Conservation (phyloP, 257 asterid species). For the Solanum pimpinellifolium region DNA sequence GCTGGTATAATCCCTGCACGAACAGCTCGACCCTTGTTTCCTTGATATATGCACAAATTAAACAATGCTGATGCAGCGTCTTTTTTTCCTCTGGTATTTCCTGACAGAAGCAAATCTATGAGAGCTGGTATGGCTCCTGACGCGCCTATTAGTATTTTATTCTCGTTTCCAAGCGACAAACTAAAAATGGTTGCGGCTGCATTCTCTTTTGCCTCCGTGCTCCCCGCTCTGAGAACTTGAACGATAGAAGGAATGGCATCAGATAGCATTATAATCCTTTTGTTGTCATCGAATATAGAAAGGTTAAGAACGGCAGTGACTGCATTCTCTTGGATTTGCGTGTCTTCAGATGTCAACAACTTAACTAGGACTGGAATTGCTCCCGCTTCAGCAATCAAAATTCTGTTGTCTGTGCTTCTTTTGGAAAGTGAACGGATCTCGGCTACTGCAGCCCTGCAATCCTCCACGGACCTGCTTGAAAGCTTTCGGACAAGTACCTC, state of each 20-base stretch:
- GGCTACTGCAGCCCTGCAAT: constrained; percentile 60
- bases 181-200: constrained; percentile 92
- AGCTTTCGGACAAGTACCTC: constrained; percentile 61
- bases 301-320: constrained; percentile 79
- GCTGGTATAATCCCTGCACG: constrained; percentile 71
- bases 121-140: constrained; percentile 88
- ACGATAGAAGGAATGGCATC: constrained; percentile 85
- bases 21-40: constrained; percentile 88
- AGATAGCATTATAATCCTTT: constrained; percentile 77
- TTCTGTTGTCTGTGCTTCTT: constrained; percentile 83
- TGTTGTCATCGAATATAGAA: constrained; percentile 70
- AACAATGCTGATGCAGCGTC: constrained; percentile 92
- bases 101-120: constrained; percentile 63
- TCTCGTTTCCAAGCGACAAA: constrained; percentile 77
- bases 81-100: constrained; percentile 76
- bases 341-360: constrained; percentile 58
- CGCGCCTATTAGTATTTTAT: constrained; percentile 81
- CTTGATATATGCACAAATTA: constrained; percentile 78
- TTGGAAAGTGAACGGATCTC: constrained; percentile 77
- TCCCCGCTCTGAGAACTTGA: constrained; percentile 79
- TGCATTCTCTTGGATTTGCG: constrained; percentile 65
- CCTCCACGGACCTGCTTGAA: constrained; percentile 49
- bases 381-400: constrained; percentile 83
- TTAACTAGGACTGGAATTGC: constrained; percentile 75
- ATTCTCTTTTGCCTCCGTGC: constrained; percentile 85